phyloP scores from a whole-genome alignment of 2,329 filamentous ascomycete genomes.

The Fusarium udum region DNA sequence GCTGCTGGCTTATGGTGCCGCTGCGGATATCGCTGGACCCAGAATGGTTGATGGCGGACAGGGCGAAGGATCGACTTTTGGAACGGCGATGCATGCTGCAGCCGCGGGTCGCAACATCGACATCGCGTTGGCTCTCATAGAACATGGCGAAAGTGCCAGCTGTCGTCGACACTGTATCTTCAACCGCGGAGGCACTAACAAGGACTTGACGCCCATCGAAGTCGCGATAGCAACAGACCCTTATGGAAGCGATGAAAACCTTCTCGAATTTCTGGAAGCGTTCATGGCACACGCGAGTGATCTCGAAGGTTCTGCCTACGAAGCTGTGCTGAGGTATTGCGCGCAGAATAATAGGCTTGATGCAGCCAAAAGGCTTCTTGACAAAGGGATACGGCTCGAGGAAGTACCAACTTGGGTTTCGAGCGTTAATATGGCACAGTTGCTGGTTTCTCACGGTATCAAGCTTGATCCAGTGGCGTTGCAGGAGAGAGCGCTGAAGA shows the following conservation, averaged over 20 bases:
- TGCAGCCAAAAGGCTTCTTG: background rate
- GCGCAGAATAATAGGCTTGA: background rate
- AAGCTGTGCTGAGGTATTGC: background rate
- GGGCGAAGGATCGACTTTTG: background rate
- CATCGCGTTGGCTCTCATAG: background rate
- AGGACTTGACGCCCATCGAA: background rate
- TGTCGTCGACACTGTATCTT: background rate
- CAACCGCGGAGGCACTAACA: rapidly evolving
- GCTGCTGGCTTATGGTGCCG: background rate
- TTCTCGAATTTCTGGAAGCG: background rate
- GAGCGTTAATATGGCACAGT: background rate
- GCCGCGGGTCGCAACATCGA: background rate
- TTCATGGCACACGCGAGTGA: background rate
- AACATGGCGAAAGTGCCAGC: background rate
- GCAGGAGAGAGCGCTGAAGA: background rate
- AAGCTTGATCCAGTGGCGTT: background rate
- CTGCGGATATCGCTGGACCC: background rate
- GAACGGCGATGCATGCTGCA: conserved; percentile 20
- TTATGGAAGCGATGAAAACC: background rate
- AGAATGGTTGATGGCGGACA: conserved; percentile 10
- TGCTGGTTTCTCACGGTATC: background rate
- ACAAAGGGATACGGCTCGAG: background rate
- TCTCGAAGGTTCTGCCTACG: background rate
- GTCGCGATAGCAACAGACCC: background rate
- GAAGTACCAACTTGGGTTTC: background rate